Conservation (phyloP, 768 basidiomycete species). For the Lactarius quietus region DNA sequence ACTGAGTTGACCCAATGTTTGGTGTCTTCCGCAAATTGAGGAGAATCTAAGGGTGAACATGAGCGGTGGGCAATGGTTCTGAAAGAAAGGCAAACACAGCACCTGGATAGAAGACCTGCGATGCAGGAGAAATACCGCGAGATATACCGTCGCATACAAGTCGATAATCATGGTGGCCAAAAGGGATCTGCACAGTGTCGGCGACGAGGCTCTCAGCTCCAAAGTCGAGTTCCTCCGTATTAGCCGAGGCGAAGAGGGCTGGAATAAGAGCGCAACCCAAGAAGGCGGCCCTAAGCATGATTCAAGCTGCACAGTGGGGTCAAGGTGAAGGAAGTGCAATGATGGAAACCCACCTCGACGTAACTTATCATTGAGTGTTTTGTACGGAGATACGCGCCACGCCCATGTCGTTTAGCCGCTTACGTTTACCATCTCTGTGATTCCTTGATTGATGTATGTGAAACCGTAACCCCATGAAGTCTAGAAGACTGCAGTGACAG, state of each 20-base stretch:
- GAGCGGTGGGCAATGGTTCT: not conserved
- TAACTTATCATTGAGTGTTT: too few relatives aligned
- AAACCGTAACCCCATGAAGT: too few relatives aligned
- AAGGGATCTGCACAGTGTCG: not conserved
- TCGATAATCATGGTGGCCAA: not conserved
- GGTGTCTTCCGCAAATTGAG: not conserved
- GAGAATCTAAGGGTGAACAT: not conserved
- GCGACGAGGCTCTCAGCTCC: not conserved
- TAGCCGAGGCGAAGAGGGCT: not conserved
- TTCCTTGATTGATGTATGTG: too few relatives aligned
- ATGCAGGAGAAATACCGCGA: not conserved
- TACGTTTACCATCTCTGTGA: too few relatives aligned
- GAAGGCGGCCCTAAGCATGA: not conserved
- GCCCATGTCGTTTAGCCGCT: too few relatives aligned
- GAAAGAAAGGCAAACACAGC: not conserved
- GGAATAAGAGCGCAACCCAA: not conserved
- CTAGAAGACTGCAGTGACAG: too few relatives aligned
- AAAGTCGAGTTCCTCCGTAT: not conserved
- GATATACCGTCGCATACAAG: not conserved
- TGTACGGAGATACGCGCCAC: too few relatives aligned
- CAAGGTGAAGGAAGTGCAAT: not conserved
- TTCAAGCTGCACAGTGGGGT: too few relatives aligned
- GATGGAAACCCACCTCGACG: not conserved
- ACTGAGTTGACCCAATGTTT: conserved; percentile 8
- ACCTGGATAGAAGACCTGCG: not conserved